A percentile compares a stretch with the other conserved stretches of the same genome.
phyloP scores from a whole-genome alignment of 148 eudicot genomes.

The Rhododendron ferrugineum region DNA sequence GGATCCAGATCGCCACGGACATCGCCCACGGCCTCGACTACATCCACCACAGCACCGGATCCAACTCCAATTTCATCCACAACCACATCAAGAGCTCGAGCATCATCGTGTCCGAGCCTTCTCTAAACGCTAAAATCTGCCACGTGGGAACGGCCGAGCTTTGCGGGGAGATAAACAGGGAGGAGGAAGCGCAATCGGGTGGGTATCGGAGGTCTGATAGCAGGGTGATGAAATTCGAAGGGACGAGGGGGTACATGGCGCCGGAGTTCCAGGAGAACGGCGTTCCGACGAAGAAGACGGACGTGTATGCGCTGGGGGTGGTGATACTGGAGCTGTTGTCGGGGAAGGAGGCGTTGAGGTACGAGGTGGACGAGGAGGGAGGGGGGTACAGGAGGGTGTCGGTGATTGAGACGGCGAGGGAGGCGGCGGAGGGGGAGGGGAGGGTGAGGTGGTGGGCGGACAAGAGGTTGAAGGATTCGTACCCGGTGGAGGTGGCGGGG shows the following conservation, averaged over 20 bases:
- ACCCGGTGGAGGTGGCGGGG: conserved; percentile 75
- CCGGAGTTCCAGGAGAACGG: conserved; percentile 73
- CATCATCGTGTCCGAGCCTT: conserved; percentile 40
- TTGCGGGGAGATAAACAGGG: conserved; percentile 46
- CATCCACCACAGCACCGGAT: conserved; percentile 72
- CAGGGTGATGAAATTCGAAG: conserved; percentile 42
- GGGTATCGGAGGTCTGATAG: conserved; percentile 20
- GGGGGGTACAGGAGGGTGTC: conserved; percentile 43
- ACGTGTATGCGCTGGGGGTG: conserved; percentile 84
- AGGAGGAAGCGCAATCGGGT: not conserved
- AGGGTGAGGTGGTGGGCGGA: conserved; percentile 79
- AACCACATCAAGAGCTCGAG: conserved; percentile 77
- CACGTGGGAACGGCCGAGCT: conserved; percentile 88
- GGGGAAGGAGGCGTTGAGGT: conserved; percentile 68
- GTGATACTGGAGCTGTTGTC: conserved; percentile 73
- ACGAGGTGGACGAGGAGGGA: conserved; percentile 28
- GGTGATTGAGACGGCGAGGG: conserved; percentile 68
- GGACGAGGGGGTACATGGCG: conserved; percentile 93
- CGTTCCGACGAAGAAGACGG: conserved; percentile 55
- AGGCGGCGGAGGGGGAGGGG: conserved; percentile 43
- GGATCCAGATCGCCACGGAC: conserved; percentile 60
- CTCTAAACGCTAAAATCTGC: conserved; percentile 54
- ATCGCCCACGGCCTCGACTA: conserved; percentile 84
- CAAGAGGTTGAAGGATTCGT: conserved; percentile 72
- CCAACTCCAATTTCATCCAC: conserved; percentile 51